Evolutionary conservation across 805 yeast species (phyloP).

Genomic region (Pichia occidentalis): DNA sequence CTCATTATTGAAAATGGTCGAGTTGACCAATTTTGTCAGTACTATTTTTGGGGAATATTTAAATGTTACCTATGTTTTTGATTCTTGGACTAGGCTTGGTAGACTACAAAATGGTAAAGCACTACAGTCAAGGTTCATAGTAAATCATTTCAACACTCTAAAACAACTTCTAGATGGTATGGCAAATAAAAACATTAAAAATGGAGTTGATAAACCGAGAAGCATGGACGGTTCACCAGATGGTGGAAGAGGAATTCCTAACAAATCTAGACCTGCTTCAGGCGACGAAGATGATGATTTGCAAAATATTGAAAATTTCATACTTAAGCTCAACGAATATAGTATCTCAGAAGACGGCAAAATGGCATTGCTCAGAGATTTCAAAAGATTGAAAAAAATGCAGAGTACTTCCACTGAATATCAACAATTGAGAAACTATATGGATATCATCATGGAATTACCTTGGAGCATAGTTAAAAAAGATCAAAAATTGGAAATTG

Average conservation of each 20-base stretch:
- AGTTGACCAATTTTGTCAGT: conserved; percentile 21
- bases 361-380: conserved; percentile 41
- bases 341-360: conserved; percentile 37
- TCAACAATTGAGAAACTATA: conserved; percentile 56
- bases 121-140: conserved; percentile 24
- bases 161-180: conserved; percentile 13
- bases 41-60: conserved; percentile 23
- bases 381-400: conserved; percentile 46
- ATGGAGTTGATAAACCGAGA: conserved; percentile 1
- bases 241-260: too few species aligned
- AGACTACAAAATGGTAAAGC: conserved; percentile 21
- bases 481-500: conserved; percentile 32
- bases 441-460: conserved; percentile 58
- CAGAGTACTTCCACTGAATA: conserved; percentile 55
- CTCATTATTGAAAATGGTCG: conserved; percentile 12
- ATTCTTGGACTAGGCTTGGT: conserved; percentile 28
- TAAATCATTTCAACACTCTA: conserved; percentile 25
- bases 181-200: background rate
- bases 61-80: conserved; percentile 21
- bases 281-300: conserved; percentile 41
- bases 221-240: background rate
- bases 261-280: conserved; percentile 14
- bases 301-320: conserved; percentile 25
- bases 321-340: conserved; percentile 27
- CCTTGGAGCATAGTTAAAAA: conserved; percentile 52